These are phyloP conservation scores for Venustampulla echinocandica DNA, from an alignment of 495 filamentous ascomycete species.

Conservation along the genomic window DNA sequence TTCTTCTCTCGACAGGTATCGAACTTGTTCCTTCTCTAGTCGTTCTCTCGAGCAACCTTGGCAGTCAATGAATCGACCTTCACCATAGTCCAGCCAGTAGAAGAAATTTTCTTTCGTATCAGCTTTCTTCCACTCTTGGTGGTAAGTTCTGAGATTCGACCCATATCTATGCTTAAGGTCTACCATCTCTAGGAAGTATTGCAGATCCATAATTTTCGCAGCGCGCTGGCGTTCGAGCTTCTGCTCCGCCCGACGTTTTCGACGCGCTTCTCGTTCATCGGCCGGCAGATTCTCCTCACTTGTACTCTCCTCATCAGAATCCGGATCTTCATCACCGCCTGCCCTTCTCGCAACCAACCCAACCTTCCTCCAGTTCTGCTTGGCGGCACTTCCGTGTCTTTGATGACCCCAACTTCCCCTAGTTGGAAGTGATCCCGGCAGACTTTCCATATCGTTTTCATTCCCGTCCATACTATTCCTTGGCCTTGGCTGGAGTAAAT, in stretches of 20 bases:
- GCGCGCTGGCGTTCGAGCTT: slow-evolving; percentile 40
- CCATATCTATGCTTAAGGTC: slow-evolving; percentile 86
- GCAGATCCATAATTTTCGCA: slow-evolving; percentile 72
- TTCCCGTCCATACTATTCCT: slow-evolving; percentile 19
- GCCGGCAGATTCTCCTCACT: slow-evolving; percentile 29
- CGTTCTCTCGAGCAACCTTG: slow-evolving; percentile 52
- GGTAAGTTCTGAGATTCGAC: slow-evolving; percentile 73
- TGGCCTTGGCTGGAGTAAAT: slow-evolving; percentile 40
- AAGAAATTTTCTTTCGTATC: slow-evolving; percentile 85
- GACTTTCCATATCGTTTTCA: neutral
- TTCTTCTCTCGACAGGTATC: slow-evolving; percentile 68
- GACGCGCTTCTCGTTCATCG: slow-evolving; percentile 29
- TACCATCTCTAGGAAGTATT: slow-evolving; percentile 94
- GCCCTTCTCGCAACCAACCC: slow-evolving; percentile 63
- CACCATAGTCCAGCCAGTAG: slow-evolving; percentile 88
- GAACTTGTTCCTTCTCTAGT: slow-evolving; percentile 60
- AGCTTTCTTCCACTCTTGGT: slow-evolving; percentile 69
- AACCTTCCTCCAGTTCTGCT: slow-evolving; percentile 65
- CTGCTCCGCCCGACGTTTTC: slow-evolving; percentile 34
- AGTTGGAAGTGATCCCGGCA: neutral
- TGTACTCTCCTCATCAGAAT: slow-evolving; percentile 27
- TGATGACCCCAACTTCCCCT: slow-evolving; percentile 19
- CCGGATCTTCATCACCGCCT: slow-evolving; percentile 48
- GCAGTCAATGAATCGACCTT: slow-evolving; percentile 51
- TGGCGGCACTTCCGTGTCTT: slow-evolving; percentile 34